These are phyloP conservation scores for Leccinum disarticulatum DNA, from an alignment of 768 basidiomycete species.

Conservation along the genomic window DNA sequence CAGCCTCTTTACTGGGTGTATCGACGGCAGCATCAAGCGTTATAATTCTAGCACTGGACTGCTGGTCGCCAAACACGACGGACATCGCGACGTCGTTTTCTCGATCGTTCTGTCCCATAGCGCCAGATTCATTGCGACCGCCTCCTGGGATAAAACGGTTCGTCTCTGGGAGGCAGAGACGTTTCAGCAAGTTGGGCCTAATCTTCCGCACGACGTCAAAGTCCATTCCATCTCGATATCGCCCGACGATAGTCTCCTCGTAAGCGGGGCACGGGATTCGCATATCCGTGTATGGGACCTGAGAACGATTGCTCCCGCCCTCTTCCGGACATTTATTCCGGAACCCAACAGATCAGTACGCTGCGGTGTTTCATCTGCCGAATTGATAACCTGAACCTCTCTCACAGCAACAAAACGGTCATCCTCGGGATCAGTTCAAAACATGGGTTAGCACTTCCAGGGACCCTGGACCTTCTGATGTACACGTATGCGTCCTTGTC, in stretches of 20 bases:
- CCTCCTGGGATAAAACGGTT: conserved; percentile 29
- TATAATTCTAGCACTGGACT: conserved; percentile 11
- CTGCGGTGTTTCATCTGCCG: background rate
- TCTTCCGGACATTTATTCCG: conserved; percentile 14
- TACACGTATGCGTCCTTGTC: background rate
- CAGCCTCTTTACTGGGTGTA: conserved; percentile 19
- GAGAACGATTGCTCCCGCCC: conserved; percentile 9
- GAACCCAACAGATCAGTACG: conserved; percentile 17
- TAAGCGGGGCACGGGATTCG: conserved; percentile 17
- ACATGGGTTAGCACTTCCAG: background rate
- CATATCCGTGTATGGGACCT: conserved; percentile 19
- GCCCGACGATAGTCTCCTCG: conserved; percentile 13
- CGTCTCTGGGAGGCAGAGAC: conserved; percentile 28
- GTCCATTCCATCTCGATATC: conserved; percentile 19
- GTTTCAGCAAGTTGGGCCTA: conserved; percentile 17
- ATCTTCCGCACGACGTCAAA: conserved; percentile 12
- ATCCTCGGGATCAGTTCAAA: background rate
- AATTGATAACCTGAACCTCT: background rate
- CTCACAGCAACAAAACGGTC: background rate
- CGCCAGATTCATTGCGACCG: conserved; percentile 26
- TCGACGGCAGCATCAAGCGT: conserved; percentile 16
- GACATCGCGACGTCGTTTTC: conserved; percentile 20
- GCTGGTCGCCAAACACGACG: background rate
- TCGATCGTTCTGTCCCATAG: conserved; percentile 22
- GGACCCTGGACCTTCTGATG: background rate